Evolutionary conservation across 768 basidiomycete species (phyloP).

Genomic region (Pholiota molesta): DNA sequence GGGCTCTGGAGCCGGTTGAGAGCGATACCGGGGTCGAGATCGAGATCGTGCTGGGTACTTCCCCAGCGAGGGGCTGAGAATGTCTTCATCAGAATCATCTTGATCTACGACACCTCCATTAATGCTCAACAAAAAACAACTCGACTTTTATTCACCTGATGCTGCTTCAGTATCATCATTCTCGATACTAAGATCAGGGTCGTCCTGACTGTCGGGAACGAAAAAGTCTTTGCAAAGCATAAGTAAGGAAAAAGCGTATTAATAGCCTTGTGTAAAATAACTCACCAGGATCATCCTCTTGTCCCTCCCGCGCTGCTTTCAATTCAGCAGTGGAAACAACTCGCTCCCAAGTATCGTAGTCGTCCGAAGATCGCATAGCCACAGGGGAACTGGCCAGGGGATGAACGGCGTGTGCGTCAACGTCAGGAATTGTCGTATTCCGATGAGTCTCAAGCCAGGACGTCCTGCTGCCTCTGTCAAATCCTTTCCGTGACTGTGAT

Average conservation of each 20-base stretch:
- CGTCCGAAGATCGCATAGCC: conserved; percentile 12
- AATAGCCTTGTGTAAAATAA: not conserved
- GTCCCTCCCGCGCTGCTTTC: conserved; percentile 15
- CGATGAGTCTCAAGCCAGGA: not conserved
- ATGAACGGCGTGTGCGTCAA: not conserved
- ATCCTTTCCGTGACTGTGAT: not conserved
- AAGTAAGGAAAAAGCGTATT: not conserved
- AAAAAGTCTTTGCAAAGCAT: conserved; percentile 9
- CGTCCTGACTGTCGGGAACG: conserved; percentile 12
- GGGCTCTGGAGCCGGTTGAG: conserved; percentile 26
- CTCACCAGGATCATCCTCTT: conserved; percentile 15
- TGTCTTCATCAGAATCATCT: conserved; percentile 12
- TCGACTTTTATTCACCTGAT: not conserved
- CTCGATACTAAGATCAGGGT: not conserved
- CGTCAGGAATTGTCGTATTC: not conserved
- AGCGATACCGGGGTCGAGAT: conserved; percentile 20
- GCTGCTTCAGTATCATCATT: not conserved
- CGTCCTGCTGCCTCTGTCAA: conserved; percentile 4
- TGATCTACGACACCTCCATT: not conserved
- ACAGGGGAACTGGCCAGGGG: not conserved
- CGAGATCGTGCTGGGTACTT: conserved; percentile 16
- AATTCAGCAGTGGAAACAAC: conserved; percentile 26
- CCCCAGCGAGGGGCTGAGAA: conserved; percentile 22
- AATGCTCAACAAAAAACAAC: not conserved
- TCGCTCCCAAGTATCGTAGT: conserved; percentile 33